These are phyloP conservation scores for Candida nanaspora DNA, from an alignment of 805 yeast species.

Conservation along the genomic window DNA sequence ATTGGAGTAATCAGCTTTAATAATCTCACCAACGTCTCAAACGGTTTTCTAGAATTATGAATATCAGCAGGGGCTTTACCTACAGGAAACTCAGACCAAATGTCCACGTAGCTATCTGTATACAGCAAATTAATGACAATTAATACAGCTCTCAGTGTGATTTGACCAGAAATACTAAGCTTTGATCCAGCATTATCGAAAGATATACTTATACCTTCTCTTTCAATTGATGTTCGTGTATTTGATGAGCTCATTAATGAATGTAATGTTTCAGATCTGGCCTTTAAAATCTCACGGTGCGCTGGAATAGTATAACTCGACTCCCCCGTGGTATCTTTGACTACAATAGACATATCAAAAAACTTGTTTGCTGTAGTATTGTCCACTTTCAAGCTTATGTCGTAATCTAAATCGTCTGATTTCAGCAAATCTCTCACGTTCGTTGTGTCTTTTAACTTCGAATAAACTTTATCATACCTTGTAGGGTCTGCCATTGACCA, in stretches of 20 bases:
- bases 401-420: constrained; percentile 21
- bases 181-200: background rate
- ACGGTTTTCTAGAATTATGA: constrained; percentile 22
- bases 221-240: too few species aligned
- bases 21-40: constrained; percentile 15
- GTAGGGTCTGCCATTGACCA: constrained; percentile 9
- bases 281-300: constrained; percentile 9
- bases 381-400: constrained; percentile 10
- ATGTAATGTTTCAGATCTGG: constrained; percentile 6
- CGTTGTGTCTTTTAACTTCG: constrained; percentile 1
- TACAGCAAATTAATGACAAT: constrained; percentile 43
- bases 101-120: constrained; percentile 35
- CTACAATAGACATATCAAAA: constrained; percentile 9
- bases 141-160: constrained; percentile 21
- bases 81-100: constrained; percentile 37
- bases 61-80: constrained; percentile 24
- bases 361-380: constrained; percentile 8
- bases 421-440: constrained; percentile 29
- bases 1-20: constrained; percentile 20
- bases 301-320: too few species aligned
- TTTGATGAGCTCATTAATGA: constrained; percentile 2
- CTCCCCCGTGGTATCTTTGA: constrained; percentile 6
- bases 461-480: background rate
- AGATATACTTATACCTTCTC: constrained; percentile 4
- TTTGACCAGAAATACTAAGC: constrained; percentile 10